phyloP scores from a whole-genome alignment of 495 filamentous ascomycete species.

The Acidomyces sp. region DNA sequence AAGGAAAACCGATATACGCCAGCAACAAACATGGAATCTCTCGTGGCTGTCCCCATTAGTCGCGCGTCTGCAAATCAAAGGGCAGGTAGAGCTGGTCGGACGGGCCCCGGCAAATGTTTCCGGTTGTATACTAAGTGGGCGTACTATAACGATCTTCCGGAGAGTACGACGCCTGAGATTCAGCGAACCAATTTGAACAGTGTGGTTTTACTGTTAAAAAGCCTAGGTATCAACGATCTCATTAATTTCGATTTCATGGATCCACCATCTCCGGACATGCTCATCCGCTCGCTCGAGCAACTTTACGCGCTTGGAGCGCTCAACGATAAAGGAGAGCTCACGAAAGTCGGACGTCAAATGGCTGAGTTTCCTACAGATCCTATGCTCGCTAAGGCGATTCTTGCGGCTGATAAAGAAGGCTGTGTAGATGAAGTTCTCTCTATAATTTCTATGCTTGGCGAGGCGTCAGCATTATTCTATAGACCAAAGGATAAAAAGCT shows the following conservation, averaged over 20 bases:
- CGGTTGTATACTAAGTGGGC: conserved; percentile 89
- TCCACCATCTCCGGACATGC: conserved; percentile 75
- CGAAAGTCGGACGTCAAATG: conserved; percentile 88
- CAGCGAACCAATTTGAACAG: conserved; percentile 78
- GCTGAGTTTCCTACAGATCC: conserved; percentile 92
- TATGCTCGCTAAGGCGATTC: conserved; percentile 80
- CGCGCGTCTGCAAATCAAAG: conserved; percentile 91
- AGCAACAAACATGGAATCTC: conserved; percentile 76
- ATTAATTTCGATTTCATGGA: conserved; percentile 97
- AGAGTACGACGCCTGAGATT: conserved; percentile 88
- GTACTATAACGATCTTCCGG: conserved; percentile 87
- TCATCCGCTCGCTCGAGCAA: conserved; percentile 82
- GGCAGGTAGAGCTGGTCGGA: conserved; percentile 81
- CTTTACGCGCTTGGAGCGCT: conserved; percentile 85
- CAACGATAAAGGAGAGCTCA: conserved; percentile 80
- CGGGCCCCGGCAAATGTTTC: conserved; percentile 89
- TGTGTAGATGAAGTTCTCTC: conserved; percentile 94
- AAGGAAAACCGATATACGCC: conserved; percentile 95
- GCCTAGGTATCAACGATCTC: conserved; percentile 84
- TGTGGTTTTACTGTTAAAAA: conserved; percentile 76
- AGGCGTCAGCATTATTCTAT: conserved; percentile 82
- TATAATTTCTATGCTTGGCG: conserved; percentile 86
- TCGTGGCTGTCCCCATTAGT: conserved; percentile 85
- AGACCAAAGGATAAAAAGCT: conserved; percentile 96
- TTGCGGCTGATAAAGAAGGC: conserved; percentile 76